phyloP scores from a whole-genome alignment of 1,139 yeast species.

The Suhomyces yuchorum region DNA sequence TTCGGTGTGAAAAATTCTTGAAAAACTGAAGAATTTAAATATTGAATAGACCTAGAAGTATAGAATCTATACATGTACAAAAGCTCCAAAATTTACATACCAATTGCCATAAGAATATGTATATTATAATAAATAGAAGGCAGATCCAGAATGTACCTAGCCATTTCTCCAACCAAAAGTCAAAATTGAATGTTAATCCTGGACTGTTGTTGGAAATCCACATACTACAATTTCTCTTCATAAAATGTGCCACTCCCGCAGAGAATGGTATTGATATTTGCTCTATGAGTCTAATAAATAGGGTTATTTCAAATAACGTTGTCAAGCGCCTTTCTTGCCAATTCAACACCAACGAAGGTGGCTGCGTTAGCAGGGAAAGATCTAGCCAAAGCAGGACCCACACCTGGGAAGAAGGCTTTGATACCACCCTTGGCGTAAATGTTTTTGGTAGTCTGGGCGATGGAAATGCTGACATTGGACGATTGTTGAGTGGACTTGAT shows the following conservation, averaged over 20 bases:
- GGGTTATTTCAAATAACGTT: slow-evolving; percentile 22
- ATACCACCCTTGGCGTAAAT: slow-evolving; percentile 74
- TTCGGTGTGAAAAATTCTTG: too few relatives aligned
- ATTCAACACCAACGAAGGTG: slow-evolving; percentile 92
- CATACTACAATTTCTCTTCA: neutral
- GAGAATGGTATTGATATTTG: neutral
- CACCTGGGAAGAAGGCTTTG: slow-evolving; percentile 95
- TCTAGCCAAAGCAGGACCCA: slow-evolving; percentile 92
- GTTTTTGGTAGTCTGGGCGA: slow-evolving; percentile 65
- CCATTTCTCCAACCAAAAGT: too few relatives aligned
- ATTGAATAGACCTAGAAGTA: too few relatives aligned
- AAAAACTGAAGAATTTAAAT: too few relatives aligned
- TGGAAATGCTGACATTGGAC: slow-evolving; percentile 58
- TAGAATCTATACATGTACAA: too few relatives aligned
- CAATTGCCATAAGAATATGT: neutral
- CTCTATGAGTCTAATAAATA: slow-evolving; percentile 6
- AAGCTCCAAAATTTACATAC: neutral
- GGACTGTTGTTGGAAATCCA: too few relatives aligned
- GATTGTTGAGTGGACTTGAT: slow-evolving; percentile 85
- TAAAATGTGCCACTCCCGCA: neutral
- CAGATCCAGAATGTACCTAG: too few relatives aligned
- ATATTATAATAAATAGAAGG: neutral
- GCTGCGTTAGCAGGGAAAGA: slow-evolving; percentile 99
- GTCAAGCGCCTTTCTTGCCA: slow-evolving; percentile 72
- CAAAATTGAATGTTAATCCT: too few relatives aligned